Evolutionary conservation across 495 filamentous ascomycete genomes (phyloP), one percentile per base, ranked within the genome.

Genomic region (Massariosphaeria phaeospora): DNA sequence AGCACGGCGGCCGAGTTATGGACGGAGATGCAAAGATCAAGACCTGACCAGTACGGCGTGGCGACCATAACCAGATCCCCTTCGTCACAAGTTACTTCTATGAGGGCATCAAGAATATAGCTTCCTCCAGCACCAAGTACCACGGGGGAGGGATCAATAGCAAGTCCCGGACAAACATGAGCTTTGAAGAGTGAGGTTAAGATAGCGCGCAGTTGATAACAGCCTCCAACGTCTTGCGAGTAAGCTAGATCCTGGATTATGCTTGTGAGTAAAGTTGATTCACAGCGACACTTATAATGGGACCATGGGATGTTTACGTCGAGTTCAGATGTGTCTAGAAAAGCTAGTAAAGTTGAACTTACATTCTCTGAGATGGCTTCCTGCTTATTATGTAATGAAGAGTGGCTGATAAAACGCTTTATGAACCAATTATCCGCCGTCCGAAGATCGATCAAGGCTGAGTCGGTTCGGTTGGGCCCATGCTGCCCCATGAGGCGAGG

Each of bases 51-150:
- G 30, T 63, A 68, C 15, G 75, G 75, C 15, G 68, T 62, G 21
- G 59, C 69, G 24, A 76, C 68, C 1, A 78, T 59, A 6, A 78
- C 67, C 0, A 65, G 70, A 29, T 78, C 75, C 0, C 69, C 71
- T 0, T 65, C 65, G 30, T 75, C 70, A 12, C 73, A 75, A 4
- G 76, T 61, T 20, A 62, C 67, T 50, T 67, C 73, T 11, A 68
- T 13, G 59, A 73, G 27, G 63, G 69, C 66, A 67, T 74, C 57
- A 33, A 72, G 11, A 63, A 66, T 11, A 67, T 49, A 21, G 57
- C 68, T n/a, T 10, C 66, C 65, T 12, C 70, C 70, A 18, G 70
- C 65, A 3, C 67, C 63, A 13, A 67, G 56, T 12, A 73, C 48
- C 46, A 78, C 59, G 30, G 72, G 57, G 0, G 66, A 56, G 0